Conservation (phyloP, 2,329 filamentous ascomycete species). For the Pseudogymnoascus sp. region DNA sequence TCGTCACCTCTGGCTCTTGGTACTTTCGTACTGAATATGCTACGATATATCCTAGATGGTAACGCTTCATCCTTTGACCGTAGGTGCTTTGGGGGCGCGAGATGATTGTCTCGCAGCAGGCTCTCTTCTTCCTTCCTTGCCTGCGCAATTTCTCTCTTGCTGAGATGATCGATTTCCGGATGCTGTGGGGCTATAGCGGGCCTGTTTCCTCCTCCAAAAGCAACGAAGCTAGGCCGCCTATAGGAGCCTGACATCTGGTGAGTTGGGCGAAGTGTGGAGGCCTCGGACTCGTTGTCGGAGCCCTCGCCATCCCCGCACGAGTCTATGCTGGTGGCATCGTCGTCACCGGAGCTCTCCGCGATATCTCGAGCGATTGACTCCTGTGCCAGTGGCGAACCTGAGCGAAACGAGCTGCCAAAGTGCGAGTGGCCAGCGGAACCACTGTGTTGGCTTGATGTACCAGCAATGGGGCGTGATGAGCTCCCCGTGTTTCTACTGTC, state of each 20-base stretch:
- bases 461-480: not conserved
- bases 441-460: conserved; percentile 5
- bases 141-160: conserved; percentile 48
- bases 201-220: conserved; percentile 63
- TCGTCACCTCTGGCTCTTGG: conserved; percentile 20
- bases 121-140: conserved; percentile 52
- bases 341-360: conserved; percentile 51
- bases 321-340: conserved; percentile 39
- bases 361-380: conserved; percentile 60
- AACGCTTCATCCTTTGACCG: conserved; percentile 30
- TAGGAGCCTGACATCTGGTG: conserved; percentile 59
- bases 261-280: conserved; percentile 29
- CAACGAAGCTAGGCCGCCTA: conserved; percentile 69
- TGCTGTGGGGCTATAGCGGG: conserved; percentile 58
- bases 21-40: conserved; percentile 51
- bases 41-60: conserved; percentile 32
- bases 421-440: conserved; percentile 27
- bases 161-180: conserved; percentile 38
- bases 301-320: conserved; percentile 31
- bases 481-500: not conserved
- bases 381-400: conserved; percentile 59
- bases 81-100: conserved; percentile 54
- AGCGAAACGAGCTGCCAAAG: conserved; percentile 41
- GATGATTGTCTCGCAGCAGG: conserved; percentile 57
- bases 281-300: conserved; percentile 37